Conservation (phyloP, 176 grass and related monocot species). For the Oryza meyeriana region DNA sequence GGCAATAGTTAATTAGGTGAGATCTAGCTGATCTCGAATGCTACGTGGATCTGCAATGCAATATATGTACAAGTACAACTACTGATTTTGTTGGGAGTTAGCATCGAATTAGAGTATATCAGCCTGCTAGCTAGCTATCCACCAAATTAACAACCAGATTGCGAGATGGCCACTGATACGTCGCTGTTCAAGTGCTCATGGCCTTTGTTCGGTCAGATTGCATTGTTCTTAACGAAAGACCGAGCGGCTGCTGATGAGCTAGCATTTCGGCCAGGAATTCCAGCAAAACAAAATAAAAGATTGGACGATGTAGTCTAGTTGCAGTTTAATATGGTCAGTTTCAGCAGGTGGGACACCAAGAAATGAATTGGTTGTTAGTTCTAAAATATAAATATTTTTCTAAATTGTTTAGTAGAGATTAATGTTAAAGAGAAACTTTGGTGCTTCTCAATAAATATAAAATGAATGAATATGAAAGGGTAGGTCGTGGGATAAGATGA, state of each 20-base stretch:
- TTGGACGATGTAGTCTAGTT: background rate
- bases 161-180: background rate
- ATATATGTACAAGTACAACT: background rate
- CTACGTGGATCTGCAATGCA: conserved; percentile 4
- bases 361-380: background rate
- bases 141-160: conserved; percentile 17
- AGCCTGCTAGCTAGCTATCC: background rate
- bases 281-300: background rate
- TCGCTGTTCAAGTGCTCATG: background rate
- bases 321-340: background rate
- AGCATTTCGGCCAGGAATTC: background rate
- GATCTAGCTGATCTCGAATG: background rate
- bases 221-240: conserved; percentile 34
- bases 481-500: too few relatives aligned
- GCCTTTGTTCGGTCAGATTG: background rate
- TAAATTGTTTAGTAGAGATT: too few relatives aligned
- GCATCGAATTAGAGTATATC: background rate
- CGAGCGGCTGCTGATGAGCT: background rate
- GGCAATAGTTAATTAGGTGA: conserved; percentile 14
- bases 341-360: background rate
- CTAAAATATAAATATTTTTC: too few relatives aligned
- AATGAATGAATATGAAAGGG: too few relatives aligned
- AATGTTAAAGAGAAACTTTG: too few relatives aligned
- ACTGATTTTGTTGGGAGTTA: conserved; percentile 31
- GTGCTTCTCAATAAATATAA: too few relatives aligned